These are phyloP conservation scores for Austroboletus eburneus DNA, from an alignment of 768 basidiomycete species.

Conservation along the genomic window DNA sequence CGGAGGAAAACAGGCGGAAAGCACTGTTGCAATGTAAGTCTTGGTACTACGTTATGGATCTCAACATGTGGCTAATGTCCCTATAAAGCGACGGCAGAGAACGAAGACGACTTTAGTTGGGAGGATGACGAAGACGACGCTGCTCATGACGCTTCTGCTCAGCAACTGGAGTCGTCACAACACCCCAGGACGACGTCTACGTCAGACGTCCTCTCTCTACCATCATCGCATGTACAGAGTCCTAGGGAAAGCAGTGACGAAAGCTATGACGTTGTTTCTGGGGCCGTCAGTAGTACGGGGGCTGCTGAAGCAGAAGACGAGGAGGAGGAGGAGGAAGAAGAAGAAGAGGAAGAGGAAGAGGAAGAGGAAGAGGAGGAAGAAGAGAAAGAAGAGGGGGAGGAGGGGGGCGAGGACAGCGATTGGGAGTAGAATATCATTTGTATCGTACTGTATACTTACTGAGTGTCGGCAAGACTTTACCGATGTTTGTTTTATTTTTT, in stretches of 20 bases:
- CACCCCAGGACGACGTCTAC: slow-evolving; percentile 16
- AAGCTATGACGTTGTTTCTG: slow-evolving; percentile 64
- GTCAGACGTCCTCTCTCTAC: slow-evolving; percentile 21
- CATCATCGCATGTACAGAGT: slow-evolving; percentile 35
- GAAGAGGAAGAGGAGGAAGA: slow-evolving; percentile 28
- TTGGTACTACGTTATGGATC: background rate
- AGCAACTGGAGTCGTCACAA: slow-evolving; percentile 18
- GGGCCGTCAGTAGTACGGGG: slow-evolving; percentile 43
- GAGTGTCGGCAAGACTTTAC: no score
- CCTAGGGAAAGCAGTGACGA: slow-evolving; percentile 60
- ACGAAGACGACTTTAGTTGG: slow-evolving; percentile 90
- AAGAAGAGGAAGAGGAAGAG: background rate
- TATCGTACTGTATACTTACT: background rate
- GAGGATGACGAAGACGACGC: slow-evolving; percentile 85
- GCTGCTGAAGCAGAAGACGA: slow-evolving; percentile 30
- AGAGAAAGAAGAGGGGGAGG: slow-evolving; percentile 27
- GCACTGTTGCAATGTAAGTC: slow-evolving; percentile 65
- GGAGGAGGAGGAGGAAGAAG: slow-evolving; percentile 34
- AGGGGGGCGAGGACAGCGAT: slow-evolving; percentile 34
- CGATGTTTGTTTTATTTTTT: no score
- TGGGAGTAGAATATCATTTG: slow-evolving; percentile 48
- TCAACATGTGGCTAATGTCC: slow-evolving; percentile 2
- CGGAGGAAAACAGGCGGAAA: slow-evolving; percentile 77
- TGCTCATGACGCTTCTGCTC: slow-evolving; percentile 8
- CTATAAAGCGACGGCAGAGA: slow-evolving; percentile 51